phyloP scores from a whole-genome alignment of 2,329 filamentous ascomycete species.

The Paecilomyces dactylethromorphus region DNA sequence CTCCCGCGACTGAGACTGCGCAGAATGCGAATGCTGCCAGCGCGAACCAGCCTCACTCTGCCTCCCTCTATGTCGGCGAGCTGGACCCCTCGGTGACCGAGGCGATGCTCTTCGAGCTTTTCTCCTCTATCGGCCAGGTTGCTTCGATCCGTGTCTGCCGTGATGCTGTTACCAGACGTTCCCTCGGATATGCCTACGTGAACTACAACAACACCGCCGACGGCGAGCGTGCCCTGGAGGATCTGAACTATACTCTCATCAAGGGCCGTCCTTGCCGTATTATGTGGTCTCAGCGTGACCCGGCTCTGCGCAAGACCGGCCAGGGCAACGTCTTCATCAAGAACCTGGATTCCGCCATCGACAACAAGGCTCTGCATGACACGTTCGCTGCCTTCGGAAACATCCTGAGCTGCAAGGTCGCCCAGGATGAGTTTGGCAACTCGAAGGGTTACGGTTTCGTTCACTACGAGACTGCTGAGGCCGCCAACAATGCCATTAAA shows the following conservation, averaged over 20 bases:
- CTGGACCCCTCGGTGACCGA: constrained; percentile 96
- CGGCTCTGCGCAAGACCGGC: constrained; percentile 96
- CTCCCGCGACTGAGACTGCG: constrained; percentile 37
- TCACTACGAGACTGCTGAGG: constrained; percentile 98
- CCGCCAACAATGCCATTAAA: constrained; percentile 95
- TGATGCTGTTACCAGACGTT: constrained; percentile 96
- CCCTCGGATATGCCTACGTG: constrained; percentile 98
- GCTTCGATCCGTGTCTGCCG: constrained; percentile 99
- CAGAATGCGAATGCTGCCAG: constrained; percentile 55
- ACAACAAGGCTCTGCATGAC: constrained; percentile 99
- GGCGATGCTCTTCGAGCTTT: constrained; percentile 99
- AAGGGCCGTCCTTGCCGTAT: constrained; percentile 98
- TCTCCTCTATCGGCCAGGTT: constrained; percentile 98
- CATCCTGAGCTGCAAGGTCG: constrained; percentile 99
- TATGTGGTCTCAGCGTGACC: constrained; percentile 99
- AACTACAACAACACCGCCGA: constrained; percentile 98
- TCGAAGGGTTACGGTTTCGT: constrained; percentile 99
- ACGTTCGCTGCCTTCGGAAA: constrained; percentile 98
- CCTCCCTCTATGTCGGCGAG: constrained; percentile 97
- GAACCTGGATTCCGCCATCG: constrained; percentile 96
- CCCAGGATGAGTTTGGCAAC: constrained; percentile 91
- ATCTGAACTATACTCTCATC: constrained; percentile 99
- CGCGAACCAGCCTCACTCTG: constrained; percentile 80
- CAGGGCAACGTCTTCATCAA: constrained; percentile 99
- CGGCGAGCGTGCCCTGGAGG: constrained; percentile 96